Evolutionary conservation across 2,329 filamentous ascomycete genomes (phyloP).

Genomic region (Pestalotiopsis sp.): DNA sequence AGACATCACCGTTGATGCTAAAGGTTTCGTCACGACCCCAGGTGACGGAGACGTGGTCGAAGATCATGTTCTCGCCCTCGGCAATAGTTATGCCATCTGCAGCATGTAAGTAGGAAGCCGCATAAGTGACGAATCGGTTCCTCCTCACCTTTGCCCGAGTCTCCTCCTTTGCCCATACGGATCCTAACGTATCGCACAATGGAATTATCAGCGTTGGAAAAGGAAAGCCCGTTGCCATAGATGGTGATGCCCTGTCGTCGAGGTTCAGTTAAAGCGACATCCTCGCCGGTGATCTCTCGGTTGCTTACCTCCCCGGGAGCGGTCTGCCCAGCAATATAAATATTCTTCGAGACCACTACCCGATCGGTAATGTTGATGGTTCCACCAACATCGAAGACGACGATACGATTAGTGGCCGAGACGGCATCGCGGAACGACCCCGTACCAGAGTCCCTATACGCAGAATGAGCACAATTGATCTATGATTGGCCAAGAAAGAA

Average conservation of each 20-base stretch:
- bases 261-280: neutral
- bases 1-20: conserved; percentile 46
- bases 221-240: conserved; percentile 55
- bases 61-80: conserved; percentile 53
- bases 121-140: neutral
- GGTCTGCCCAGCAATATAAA: conserved; percentile 51
- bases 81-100: conserved; percentile 52
- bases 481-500: neutral
- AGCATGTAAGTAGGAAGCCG: neutral
- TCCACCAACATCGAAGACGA: conserved; percentile 51
- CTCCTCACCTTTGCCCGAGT: conserved; percentile 43
- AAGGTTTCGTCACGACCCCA: conserved; percentile 60
- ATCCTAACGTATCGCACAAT: conserved; percentile 57
- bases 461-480: neutral
- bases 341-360: conserved; percentile 45
- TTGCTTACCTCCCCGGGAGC: conserved; percentile 45
- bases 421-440: conserved; percentile 53
- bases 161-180: conserved; percentile 51
- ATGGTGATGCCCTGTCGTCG: conserved; percentile 41
- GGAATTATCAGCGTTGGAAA: conserved; percentile 50
- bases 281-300: neutral
- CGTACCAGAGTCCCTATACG: conserved; percentile 39
- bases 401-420: conserved; percentile 44
- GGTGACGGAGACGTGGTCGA: conserved; percentile 53
- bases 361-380: conserved; percentile 47